Percentiles rank a stretch among this genome's conserved stretches.
These are phyloP conservation scores for Trichosporon sp. DNA, from an alignment of 1,284 basidiomycete genomes.

Conservation along the genomic window DNA sequence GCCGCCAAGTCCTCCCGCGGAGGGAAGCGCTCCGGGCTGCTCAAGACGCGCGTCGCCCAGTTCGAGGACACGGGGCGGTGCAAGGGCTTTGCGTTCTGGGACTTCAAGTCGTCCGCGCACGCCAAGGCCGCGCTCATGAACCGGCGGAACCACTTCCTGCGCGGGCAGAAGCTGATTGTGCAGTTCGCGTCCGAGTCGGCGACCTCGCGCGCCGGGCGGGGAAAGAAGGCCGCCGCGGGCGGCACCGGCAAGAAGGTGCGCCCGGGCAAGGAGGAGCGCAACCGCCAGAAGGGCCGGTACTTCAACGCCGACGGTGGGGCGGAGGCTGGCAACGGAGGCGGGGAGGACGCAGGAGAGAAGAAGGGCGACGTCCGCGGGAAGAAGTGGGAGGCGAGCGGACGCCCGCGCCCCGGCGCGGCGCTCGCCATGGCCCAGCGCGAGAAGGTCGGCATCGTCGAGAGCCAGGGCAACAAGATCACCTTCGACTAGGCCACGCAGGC, in stretches of 20 bases:
- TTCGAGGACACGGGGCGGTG: slow-evolving; percentile 92
- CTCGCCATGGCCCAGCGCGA: slow-evolving; percentile 82
- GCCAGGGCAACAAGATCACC: slow-evolving; percentile 69
- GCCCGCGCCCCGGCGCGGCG: slow-evolving; percentile 82
- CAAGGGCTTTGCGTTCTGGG: slow-evolving; percentile 97
- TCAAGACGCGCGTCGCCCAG: slow-evolving; percentile 86
- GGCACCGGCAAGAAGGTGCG: slow-evolving; percentile 7
- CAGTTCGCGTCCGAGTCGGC: slow-evolving; percentile 47
- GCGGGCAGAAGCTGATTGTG: slow-evolving; percentile 58
- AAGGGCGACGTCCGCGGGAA: slow-evolving; percentile 33
- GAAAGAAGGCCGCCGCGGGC: slow-evolving; percentile 10
- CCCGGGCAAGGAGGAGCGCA: slow-evolving; percentile 6
- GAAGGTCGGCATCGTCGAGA: slow-evolving; percentile 73
- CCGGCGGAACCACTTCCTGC: slow-evolving; percentile 73
- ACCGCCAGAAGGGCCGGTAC: slow-evolving; percentile 10
- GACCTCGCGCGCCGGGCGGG: slow-evolving; percentile 35
- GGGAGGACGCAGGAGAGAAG: background rate
- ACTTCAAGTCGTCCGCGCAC: slow-evolving; percentile 72
- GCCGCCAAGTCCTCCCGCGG: slow-evolving; percentile 31
- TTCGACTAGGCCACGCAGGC: slow-evolving; percentile 59
- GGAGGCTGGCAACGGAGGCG: slow-evolving; percentile 8
- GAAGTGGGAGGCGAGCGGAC: slow-evolving; percentile 49
- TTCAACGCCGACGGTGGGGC: slow-evolving; percentile 10
- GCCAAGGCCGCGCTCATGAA: slow-evolving; percentile 81
- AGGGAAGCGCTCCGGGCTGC: slow-evolving; percentile 62